Evolutionary conservation across 257 asterid species (phyloP), one percentile per base, ranked within the genome.

Genomic region (Avicennia marina): DNA sequence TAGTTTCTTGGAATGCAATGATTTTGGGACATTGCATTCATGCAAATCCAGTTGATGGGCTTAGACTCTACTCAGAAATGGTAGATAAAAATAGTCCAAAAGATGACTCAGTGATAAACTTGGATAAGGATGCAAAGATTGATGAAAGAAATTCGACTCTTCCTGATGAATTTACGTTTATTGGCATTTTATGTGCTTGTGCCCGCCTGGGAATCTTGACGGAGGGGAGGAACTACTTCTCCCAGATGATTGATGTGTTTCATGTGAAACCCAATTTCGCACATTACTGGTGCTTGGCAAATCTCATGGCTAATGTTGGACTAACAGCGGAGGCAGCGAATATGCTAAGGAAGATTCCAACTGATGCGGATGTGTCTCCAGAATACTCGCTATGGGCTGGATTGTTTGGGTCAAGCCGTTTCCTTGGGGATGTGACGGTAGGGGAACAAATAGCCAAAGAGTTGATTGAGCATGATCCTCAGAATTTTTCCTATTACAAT

Each of bases 251-350:
- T 17, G 77, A 75, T 22, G 70, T 67, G 38, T 75, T 71, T 48
- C 42, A 56, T 9, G 19, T 84, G 43, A 72, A 75, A 42, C 87
- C 85, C 11, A 72, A 68, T 63, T 87, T 87, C 11, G 91, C 74
- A 12, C 91, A 81, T 74, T 80, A 77, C 48, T 84, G 94, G 91
- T 84, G 87, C 79, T 56, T 84, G 90, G 86, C 94, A 52, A 78
- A 72, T 67, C 79, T 87, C 19, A 77, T 77, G 71, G 89, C 83
- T 46, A 63, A 55, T 62, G 76, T 62, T 66, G 94, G 84, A 62
- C 67, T 63, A 32, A 62, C 47, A 72, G 63, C 73, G 38, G 91
- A 84, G 58, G 96, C 96, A 12, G 58, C 78, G 57, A 69, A 70
- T 58, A 54, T 77, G 24, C 44, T 87, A 62, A 65, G 59, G 66